Base-by-base conservation (phyloP, 2,329 filamentous ascomycete genomes). In the Capronia americana region DNA sequence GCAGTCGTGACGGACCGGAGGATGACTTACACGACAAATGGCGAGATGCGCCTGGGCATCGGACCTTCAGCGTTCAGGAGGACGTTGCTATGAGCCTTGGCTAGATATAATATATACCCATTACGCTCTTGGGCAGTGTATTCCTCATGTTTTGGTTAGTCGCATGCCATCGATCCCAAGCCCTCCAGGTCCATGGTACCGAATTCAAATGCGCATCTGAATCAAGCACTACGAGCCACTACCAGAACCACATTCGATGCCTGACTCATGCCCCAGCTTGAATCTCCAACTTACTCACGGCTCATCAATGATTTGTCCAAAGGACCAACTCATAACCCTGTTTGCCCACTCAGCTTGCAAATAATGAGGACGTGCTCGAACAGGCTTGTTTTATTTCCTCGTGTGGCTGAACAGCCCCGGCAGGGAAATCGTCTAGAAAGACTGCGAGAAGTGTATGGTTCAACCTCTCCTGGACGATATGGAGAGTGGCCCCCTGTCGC, bases 21-120 rank as follows among this genome's bases (percentile, higher is more conserved):
- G 70, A 73, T 44, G 71, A 73, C 62, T 57, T 70, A 30, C 54
- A 63, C 17, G 71, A 71, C 30, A 58, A 62, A 46, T 73, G 70
- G 69, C 62, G 65, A 56, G 69, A 72, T 57, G 14, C 59, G 8
- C 28, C 32, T 28, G 44, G 32, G 23, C 66, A 69, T 20, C 23
- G 69, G 28, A 34, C 58, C 11, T 70, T 70, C 54, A 65, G 66
- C 48, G 65, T 69, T 12, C 66, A 69, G 41, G 69, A 70, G 57
- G 69, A 70, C 46, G 46, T 70, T 58, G 66, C 62, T 24, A 70
- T 70, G 69, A 69, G 64, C 48, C 59, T 70, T 20, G 69, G 69
- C 28, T 70, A 44, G 38, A 44, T 28, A 50, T 50, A 23, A 30
- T 46, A 34, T 23, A 56, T 6, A 12, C 32, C 28, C 14, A 12